Base-by-base conservation (phyloP, 2,329 filamentous ascomycete species). In the Hirsutella minnesotensis region DNA sequence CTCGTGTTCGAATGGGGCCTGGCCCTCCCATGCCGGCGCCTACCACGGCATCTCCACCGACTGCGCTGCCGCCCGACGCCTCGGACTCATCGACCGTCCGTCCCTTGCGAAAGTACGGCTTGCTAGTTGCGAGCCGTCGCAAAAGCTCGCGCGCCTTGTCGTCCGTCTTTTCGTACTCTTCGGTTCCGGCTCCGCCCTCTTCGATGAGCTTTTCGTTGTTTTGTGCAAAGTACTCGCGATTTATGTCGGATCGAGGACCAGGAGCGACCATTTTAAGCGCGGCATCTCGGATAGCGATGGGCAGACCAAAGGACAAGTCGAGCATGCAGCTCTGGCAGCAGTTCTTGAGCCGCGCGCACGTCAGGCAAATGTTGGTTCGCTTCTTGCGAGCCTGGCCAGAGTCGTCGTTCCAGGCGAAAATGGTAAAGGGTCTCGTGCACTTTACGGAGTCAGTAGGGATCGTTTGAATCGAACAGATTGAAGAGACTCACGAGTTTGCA, bases 271-370 rank as follows among this genome's bases (percentile, higher is more conserved):
- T 95, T 70, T 96, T 96, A 49, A 98, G 72, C 5, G 94, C 92
- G 3, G 92, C 92, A 69, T 98, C 92, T 58, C 92, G 81, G 45
- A 98, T 86, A 13, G 89, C 85, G 56, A 98, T 94, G 10, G 92
- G 92, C 22, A 98, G 72, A 20, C 92, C 94, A 57, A 96, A 98
- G 12, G 86, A 90, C 46, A 98, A 69, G 72, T 98, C 92, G 42
- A 98, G 81, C 87, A 96, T 96, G 70, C 92, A 98, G 66, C 83
- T 90, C 69, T 98, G 92, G 59, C 92, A 98, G 69, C 92, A 96
- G 69, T 98, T 98, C 67, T 98, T 98, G 51, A 96, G 74, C 37
- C 92, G 84, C 19, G 92, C 90, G 69, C 92, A 98, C 34, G 92
- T 98, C 20, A 98, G 73, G 63, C 92, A 98, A 56, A 96, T 94